Evolutionary conservation across 2,329 filamentous ascomycete genomes (phyloP), one percentile per base, ranked within the genome.

Genomic region (Alternaria novae-zelandiae): DNA sequence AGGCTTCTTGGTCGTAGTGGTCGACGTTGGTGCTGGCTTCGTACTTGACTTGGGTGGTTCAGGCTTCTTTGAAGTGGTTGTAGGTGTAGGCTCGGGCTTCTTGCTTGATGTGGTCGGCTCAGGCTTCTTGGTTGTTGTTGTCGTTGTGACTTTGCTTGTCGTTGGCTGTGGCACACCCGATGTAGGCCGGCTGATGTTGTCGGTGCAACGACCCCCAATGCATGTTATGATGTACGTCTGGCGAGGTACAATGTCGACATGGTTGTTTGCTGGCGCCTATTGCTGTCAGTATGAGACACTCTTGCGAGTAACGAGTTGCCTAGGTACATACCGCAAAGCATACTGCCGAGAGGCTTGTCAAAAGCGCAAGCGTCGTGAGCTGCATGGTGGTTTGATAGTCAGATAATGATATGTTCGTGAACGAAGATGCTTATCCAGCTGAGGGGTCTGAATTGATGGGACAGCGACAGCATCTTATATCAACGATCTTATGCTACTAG

Each of bases 221-320:
- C 74, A 76, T 17, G 74, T 76, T 10, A 74, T 72, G 5, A 70
- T 72, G 51, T 64, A 76, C 12, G 73, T 75, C 61, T 76, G 74
- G 6, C 70, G 70, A n/a, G 67, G 65, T 21, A 70, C 71, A 0
- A 72, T 54, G 10, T 68, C 57, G 3, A 30, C 20, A 7, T 61
- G 26, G 21, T 66, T 57, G 11, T 70, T 63, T 25, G 67, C 70
- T 51, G 70, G 74, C 15, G 58, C 69, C 74, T 74, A 3, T 28
- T 15, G 2, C 1, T 6, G 23, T 67, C 28, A 61, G 58, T 51
- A 57, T 30, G 41, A 23, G 17, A 10, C 10, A 10, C 6, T 3
- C 20, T 9, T 7, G 15, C 26, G 11, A 9, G 20, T 3, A 9
- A 5, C 41, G 25, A 43, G 20, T 1, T n/a, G n/a, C n/a, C n/a